Base-by-base conservation (phyloP, 805 yeast genomes). In the Candida quercuum region DNA sequence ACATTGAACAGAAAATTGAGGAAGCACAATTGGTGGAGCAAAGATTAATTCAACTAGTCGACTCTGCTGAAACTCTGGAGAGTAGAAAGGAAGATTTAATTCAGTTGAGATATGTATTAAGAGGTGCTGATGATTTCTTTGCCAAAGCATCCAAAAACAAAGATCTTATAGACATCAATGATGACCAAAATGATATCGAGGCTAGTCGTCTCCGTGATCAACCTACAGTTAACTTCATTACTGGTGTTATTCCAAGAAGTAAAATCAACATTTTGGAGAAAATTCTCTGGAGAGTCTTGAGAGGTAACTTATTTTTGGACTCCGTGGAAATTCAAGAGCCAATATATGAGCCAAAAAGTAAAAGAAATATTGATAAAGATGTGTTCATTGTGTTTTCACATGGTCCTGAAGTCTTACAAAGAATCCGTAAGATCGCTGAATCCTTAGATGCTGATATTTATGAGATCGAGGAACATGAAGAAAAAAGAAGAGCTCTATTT, bases 321-420 rank as follows among this genome's bases (percentile, higher is more conserved):
- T 72, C 83, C 38, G 73, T 76, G 41, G 94, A 84, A 52, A 77
- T 91, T 45, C 71, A 74, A 5, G 85, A 82, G 51, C 76, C 81
- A 22, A 65, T 89, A 40, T 80, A 74, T 55, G 95, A 87, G 51
- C 64, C 76, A 37, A 73, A 76, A 56, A 48, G 80, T 20, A 74
- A 75, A 43, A 66, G 69, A 20, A 65, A 60, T 35, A 74, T 82
- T 14, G 79, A 75, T 48, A 89, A 91, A 61, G 84, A 81, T 57
- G 80, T 87, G 33, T 89, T 93, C 54, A 77, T 94, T 46, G 81
- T 91, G 30, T 89, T 91, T 52, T 84, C 97, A 15, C 98, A 94
- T 61, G 99, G 99, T 55, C 63, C 74, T 26, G 67, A 81, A 47
- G 73, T 93, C 40, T 61, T 82, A 38, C 68, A 74, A 45, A 78